These are phyloP conservation scores for Tolypocladium sp. DNA, from an alignment of 2,329 filamentous ascomycete genomes.

Conservation along the genomic window DNA sequence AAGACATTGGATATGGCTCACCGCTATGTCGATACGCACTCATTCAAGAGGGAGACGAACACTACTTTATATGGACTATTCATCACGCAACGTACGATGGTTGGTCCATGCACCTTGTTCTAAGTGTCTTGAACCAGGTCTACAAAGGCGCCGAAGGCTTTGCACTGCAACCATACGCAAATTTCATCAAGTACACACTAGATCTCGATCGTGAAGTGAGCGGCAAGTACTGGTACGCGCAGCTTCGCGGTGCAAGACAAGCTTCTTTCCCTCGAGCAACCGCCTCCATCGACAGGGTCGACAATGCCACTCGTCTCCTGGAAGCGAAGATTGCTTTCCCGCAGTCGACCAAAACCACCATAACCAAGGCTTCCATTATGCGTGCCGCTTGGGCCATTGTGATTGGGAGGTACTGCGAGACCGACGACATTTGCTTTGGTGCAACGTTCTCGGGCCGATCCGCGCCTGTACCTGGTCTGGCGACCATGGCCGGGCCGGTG, in stretches of 20 bases:
- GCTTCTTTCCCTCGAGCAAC: not conserved
- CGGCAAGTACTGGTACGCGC: not conserved
- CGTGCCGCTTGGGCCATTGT: not conserved
- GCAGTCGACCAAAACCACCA: not conserved
- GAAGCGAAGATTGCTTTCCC: not conserved
- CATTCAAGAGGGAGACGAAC: not conserved
- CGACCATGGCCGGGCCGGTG: not conserved
- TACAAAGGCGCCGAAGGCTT: not conserved
- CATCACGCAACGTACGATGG: not conserved
- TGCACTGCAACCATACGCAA: not conserved
- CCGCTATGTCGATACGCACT: not conserved
- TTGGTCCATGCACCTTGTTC: not conserved
- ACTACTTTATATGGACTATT: not conserved
- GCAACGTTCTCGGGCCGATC: not conserved
- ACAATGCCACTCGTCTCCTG: not conserved
- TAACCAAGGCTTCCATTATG: not conserved
- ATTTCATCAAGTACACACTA: not conserved
- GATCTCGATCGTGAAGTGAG: not conserved
- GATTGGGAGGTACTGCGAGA: not conserved
- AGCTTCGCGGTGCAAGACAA: not conserved
- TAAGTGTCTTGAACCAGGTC: not conserved
- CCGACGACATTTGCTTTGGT: not conserved
- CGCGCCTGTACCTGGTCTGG: not conserved
- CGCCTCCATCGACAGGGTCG: not conserved
- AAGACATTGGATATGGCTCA: not conserved